phyloP scores from a whole-genome alignment of 2,329 filamentous ascomycete species.

The Penicillium sp. region DNA sequence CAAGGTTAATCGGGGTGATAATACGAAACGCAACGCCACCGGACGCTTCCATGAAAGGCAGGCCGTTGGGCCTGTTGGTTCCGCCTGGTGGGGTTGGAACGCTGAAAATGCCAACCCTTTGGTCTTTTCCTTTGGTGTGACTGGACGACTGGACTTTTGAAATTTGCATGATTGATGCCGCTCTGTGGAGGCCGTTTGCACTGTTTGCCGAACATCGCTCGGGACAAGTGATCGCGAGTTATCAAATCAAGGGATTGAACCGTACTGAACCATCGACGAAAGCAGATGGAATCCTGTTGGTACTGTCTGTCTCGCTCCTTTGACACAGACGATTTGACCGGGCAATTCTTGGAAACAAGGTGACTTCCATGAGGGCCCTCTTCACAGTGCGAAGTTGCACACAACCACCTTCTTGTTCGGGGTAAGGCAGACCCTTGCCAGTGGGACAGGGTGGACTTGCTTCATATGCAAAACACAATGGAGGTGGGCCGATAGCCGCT shows the following conservation, averaged over 20 bases:
- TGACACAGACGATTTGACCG: background rate
- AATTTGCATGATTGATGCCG: too few species aligned
- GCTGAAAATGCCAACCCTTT: background rate
- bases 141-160: too few species aligned
- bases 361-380: background rate
- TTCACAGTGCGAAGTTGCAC: background rate
- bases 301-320: background rate
- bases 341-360: slow-evolving; percentile 8
- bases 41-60: slow-evolving; percentile 14
- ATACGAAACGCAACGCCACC: slow-evolving; percentile 24
- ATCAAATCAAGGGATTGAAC: background rate
- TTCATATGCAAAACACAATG: slow-evolving; percentile 26
- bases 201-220: background rate
- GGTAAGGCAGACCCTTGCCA: slow-evolving; percentile 14
- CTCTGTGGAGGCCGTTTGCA: background rate
- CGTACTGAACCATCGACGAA: background rate
- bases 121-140: background rate
- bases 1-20: slow-evolving; percentile 2
- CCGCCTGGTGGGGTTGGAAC: slow-evolving; percentile 6
- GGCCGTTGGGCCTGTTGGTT: slow-evolving; percentile 3
- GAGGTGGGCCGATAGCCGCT: background rate
- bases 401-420: slow-evolving; percentile 31
- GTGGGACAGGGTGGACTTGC: slow-evolving; percentile 1
- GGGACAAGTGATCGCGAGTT: background rate
- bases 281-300: background rate